Base-by-base conservation (phyloP, 2,329 filamentous ascomycete species). In the Clarireedia monteithiana region DNA sequence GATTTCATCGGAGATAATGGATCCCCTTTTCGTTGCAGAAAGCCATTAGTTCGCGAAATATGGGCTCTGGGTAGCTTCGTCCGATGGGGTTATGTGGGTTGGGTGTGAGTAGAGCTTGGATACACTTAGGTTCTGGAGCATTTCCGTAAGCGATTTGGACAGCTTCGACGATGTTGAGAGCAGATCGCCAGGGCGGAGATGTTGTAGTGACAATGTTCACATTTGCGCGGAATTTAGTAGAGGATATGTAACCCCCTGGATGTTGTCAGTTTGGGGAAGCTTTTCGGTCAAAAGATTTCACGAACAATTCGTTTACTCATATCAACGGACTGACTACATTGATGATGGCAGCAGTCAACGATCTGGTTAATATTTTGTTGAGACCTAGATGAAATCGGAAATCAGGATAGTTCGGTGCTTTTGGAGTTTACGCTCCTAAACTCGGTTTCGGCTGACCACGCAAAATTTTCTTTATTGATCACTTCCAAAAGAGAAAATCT, bases 1-100 rank as follows among this genome's bases (percentile, higher is more conserved):
- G n/a, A 55, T 10, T 26, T 49, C 36, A 20, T 60, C 56, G 6
- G 45, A 48, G 14, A 56, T 58, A 36, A 54, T 58, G 56, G 7
- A 56, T 9, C 1, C 26, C 30, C 2, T 58, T 34, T n/a, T 39
- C 26, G 3, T 40, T 17, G 12, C 58, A 58, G 17, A 60, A 53
- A 1, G 20, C 6, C 14, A 60, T 36, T 1, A 53, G 14, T 12
- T 48, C 34, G 2, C 48, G 26, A 12, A 58, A 24, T 2, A 45
- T 44, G 10, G 50, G 38, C 5, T 15, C 2, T 7, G 48, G 14
- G 23, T 56, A 56, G 26, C 51, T 54, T 4, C 14, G 2, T 9
- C 44, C 48, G 3, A 38, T 36, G 2, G 38, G 53, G 23, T 57
- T 57, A 17, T 54, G 46, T 4, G 53, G 50, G 24, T 55, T 52